Percentiles rank a stretch among this genome's conserved stretches.
phyloP scores from a whole-genome alignment of 805 yeast genomes.

The Teunomyces stri region DNA sequence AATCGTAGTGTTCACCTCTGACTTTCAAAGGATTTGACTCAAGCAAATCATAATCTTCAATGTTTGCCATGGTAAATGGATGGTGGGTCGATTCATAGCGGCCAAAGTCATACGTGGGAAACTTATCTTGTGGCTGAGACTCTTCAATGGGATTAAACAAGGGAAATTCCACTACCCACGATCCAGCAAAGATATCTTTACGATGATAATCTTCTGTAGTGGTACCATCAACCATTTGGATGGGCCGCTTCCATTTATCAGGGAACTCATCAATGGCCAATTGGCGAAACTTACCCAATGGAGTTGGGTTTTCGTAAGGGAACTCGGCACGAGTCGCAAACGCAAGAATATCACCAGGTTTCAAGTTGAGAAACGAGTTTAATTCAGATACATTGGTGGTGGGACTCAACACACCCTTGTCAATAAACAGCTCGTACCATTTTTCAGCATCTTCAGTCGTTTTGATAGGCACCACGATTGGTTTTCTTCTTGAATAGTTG shows the following conservation, averaged over 20 bases:
- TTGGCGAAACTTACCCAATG: conserved; percentile 84
- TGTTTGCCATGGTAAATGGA: conserved; percentile 91
- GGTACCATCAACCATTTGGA: conserved; percentile 12
- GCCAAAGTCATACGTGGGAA: conserved; percentile 58
- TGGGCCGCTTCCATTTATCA: conserved; percentile 44
- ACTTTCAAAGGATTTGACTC: conserved; percentile 57
- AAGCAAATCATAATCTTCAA: conserved; percentile 62
- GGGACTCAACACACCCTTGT: conserved; percentile 20
- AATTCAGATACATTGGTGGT: conserved; percentile 17
- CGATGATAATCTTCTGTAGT: conserved; percentile 16
- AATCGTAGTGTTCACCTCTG: conserved; percentile 89
- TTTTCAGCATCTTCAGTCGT: conserved; percentile 32
- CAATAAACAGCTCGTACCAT: conserved; percentile 46
- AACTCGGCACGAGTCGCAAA: conserved; percentile 67
- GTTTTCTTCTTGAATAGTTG: conserved; percentile 57
- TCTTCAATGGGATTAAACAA: conserved; percentile 74
- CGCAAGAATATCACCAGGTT: conserved; percentile 73
- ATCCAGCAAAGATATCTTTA: conserved; percentile 50
- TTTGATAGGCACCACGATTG: conserved; percentile 53
- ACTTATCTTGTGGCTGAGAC: conserved; percentile 27
- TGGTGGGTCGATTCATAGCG: conserved; percentile 80
- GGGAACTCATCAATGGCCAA: conserved; percentile 60
- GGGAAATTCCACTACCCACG: conserved; percentile 94
- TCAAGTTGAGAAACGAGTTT: conserved; percentile 34
- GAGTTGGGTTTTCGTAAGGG: conserved; percentile 92